These are phyloP conservation scores for Yamadazyma songkhlaensis DNA, from an alignment of 1,139 yeast genomes.

Conservation along the genomic window DNA sequence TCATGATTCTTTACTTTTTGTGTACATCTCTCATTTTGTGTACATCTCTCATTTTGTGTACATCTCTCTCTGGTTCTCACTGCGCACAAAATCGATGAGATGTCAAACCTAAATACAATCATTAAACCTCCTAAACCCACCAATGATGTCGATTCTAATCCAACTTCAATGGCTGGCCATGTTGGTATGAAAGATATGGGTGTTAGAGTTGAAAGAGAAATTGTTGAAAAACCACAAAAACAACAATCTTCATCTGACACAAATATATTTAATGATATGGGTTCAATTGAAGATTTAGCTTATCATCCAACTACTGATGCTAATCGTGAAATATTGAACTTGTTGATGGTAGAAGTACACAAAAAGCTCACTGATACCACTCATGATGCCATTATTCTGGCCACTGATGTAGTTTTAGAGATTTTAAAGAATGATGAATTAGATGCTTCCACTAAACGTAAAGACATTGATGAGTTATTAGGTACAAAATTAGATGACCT, in stretches of 20 bases:
- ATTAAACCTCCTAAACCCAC: constrained; percentile 50
- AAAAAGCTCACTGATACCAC: constrained; percentile 36
- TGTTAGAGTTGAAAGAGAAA: constrained; percentile 25
- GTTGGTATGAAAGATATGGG: constrained; percentile 73
- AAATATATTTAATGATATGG: constrained; percentile 3
- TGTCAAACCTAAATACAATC: constrained; percentile 50
- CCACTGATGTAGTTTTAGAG: constrained; percentile 67
- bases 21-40: neutral
- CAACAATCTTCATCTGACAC: neutral
- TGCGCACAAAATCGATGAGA: neutral
- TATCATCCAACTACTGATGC: constrained; percentile 15
- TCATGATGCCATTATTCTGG: constrained; percentile 47
- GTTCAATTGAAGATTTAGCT: constrained; percentile 14
- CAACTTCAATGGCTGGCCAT: constrained; percentile 69
- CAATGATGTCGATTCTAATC: constrained; percentile 55
- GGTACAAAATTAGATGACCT: constrained; percentile 42
- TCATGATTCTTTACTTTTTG: neutral
- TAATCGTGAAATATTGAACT: constrained; percentile 14
- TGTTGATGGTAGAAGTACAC: constrained; percentile 24
- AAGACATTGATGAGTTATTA: constrained; percentile 39
- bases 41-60: neutral
- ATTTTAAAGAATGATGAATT: constrained; percentile 49
- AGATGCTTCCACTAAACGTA: constrained; percentile 29
- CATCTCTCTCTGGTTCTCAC: neutral
- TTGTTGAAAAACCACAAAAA: neutral